Evolutionary conservation across 2,329 filamentous ascomycete species (phyloP).

Genomic region (Phoma herbarum): DNA sequence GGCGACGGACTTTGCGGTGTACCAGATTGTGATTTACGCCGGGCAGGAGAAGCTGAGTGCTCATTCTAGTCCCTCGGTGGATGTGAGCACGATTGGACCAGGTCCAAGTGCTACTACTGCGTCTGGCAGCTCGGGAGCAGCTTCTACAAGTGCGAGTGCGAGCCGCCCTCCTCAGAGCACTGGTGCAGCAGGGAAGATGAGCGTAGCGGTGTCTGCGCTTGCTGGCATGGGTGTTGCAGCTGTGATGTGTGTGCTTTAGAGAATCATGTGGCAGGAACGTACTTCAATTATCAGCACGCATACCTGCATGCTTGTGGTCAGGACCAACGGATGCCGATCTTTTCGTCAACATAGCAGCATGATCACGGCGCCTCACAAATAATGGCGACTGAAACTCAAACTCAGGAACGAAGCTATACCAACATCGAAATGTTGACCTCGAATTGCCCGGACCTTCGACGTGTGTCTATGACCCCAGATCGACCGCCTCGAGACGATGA

Average conservation of each 20-base stretch:
- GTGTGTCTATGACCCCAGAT: constrained; percentile 8
- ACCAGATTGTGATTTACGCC: constrained; percentile 15
- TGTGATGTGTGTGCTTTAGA: constrained; percentile 7
- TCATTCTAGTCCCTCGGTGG: not conserved
- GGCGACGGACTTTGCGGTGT: constrained; percentile 2
- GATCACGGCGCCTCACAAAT: not conserved
- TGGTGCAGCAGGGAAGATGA: constrained; percentile 10
- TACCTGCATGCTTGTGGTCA: not conserved
- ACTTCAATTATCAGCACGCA: not conserved
- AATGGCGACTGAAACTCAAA: not conserved
- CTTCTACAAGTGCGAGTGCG: not conserved
- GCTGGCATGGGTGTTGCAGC: constrained; percentile 7
- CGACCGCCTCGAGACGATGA: constrained; percentile 36
- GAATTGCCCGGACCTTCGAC: constrained; percentile 7
- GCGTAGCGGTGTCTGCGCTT: constrained; percentile 4
- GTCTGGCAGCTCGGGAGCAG: not conserved
- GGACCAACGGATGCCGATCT: not conserved
- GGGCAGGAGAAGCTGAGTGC: constrained; percentile 18
- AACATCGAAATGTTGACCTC: constrained; percentile 9
- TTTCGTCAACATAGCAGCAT: no score
- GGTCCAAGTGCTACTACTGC: not conserved
- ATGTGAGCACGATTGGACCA: constrained; percentile 1
- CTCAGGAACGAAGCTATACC: not conserved
- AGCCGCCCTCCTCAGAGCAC: constrained; percentile 6
- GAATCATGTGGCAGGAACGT: not conserved